Evolutionary conservation across 192 early-diverging fungal genomes (phyloP), one percentile per base, ranked within the genome.

Genomic region (Linnemannia exigua): DNA sequence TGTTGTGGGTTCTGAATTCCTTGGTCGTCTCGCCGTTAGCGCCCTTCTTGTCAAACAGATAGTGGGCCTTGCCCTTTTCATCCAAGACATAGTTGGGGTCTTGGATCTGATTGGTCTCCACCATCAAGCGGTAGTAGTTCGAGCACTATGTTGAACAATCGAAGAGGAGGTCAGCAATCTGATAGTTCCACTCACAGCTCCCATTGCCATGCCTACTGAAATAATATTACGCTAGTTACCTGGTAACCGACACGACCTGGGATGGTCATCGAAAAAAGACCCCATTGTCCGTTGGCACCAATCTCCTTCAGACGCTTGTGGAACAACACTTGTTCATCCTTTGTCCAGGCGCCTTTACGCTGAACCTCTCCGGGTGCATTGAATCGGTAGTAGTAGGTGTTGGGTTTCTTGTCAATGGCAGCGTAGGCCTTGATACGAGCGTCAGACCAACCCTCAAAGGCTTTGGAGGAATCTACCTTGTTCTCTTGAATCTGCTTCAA

Each of bases 331-430:
- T 96, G 93, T 89, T 99, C 98, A 75, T 96, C 95, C 81, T 91
- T 88, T 20, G 95, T 96, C 97, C 97, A 98, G 79, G 91, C 93
- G 9, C 98, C 98, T 70, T 96, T 97, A 66, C 94, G 91, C 79
- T 99, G 98, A 77, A 95, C 96, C 87, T 99, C 97, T 38, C 97
- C 97, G 0, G 98, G 98, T 3, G 96, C 97, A 87, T 99, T 99
- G 88, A 99, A 99, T 22, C 97, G 94, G 84, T 99, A 99, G 86
- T 99, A 99, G 80, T 99, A 99, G 28, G 96, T 96, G 89, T 99
- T 99, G 54, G 98, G 98, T 70, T 98, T 98, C 69, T 93, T 95
- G 71, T 97, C 94, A 87, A 99, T 99, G 79, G 94, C 94, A 81
- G 96, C 93, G 82, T 97, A 99, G 5, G 98, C 98, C 78, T 94